A percentile compares a stretch with the other conserved stretches of the same genome.
Evolutionary conservation across 2,329 filamentous ascomycete species (phyloP).

Genomic region (Xylaria polymorpha): DNA sequence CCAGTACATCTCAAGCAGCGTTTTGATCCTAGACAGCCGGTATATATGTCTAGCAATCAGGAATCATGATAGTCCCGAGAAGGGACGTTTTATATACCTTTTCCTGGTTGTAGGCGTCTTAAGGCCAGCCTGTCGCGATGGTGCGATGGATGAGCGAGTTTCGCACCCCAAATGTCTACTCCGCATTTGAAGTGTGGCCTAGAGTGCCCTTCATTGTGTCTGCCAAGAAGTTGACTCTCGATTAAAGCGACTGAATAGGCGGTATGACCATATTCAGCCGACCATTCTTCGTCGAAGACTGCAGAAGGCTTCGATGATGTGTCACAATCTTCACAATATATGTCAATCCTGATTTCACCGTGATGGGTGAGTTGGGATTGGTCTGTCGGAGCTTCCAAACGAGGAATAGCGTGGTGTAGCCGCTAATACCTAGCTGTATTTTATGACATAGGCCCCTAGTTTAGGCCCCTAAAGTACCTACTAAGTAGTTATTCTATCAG

Average conservation of each 20-base stretch:
- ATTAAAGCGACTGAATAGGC: neutral
- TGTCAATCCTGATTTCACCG: neutral
- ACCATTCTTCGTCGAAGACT: neutral
- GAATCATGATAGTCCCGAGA: neutral
- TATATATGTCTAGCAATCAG: neutral
- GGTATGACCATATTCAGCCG: constrained; percentile 17
- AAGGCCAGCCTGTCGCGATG: constrained; percentile 13
- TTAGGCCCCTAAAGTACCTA: too few relatives aligned
- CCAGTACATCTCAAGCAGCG: neutral
- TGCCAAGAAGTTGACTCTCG: constrained; percentile 18
- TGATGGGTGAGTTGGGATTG: neutral
- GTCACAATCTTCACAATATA: neutral
- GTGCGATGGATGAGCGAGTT: neutral
- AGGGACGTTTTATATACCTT: constrained; percentile 7
- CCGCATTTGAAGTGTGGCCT: constrained; percentile 23
- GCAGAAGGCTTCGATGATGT: neutral
- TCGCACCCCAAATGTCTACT: constrained; percentile 26
- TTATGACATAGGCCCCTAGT: neutral
- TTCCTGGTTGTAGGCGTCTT: neutral
- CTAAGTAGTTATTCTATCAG: too few relatives aligned
- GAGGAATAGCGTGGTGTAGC: constrained; percentile 20
- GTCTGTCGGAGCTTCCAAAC: constrained; percentile 34
- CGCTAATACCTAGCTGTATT: neutral
- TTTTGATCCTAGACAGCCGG: neutral
- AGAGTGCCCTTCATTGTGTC: neutral